These are phyloP conservation scores for Clarireedia homoeocarpa DNA, from an alignment of 2,329 filamentous ascomycete species.

Conservation along the genomic window DNA sequence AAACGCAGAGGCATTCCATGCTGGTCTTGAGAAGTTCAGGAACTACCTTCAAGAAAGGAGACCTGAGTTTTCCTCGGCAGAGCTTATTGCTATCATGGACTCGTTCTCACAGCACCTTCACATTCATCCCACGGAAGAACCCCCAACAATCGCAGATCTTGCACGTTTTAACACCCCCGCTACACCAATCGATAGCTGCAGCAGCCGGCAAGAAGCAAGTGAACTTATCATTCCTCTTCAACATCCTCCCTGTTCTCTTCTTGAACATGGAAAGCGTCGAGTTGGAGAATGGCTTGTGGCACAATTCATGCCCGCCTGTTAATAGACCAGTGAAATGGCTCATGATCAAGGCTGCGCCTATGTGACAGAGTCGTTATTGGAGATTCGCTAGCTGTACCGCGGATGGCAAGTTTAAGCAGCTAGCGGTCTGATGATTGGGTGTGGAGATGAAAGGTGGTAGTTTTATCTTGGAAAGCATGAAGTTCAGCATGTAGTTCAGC, in stretches of 20 bases:
- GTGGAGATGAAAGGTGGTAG: too few species aligned
- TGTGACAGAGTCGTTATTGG: slow-evolving; percentile 12
- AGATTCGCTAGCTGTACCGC: slow-evolving; percentile 16
- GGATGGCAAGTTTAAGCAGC: slow-evolving; percentile 5
- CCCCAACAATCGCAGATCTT: slow-evolving; percentile 10
- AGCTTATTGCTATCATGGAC: slow-evolving; percentile 18
- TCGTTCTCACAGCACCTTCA: slow-evolving; percentile 14
- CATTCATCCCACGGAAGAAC: slow-evolving; percentile 15
- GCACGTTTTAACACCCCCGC: slow-evolving; percentile 11
- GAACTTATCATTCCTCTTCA: slow-evolving; percentile 11
- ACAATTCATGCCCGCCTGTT: slow-evolving; percentile 9
- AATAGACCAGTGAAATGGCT: slow-evolving; percentile 8
- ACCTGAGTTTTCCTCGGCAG: not conserved
- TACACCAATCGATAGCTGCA: slow-evolving; percentile 12
- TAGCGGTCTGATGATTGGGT: not conserved
- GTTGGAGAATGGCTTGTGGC: slow-evolving; percentile 17
- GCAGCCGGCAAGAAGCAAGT: slow-evolving; percentile 15
- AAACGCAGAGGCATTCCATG: slow-evolving; percentile 13
- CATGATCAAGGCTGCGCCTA: slow-evolving; percentile 8
- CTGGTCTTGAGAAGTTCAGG: slow-evolving; percentile 12
- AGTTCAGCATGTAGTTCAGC: too few species aligned
- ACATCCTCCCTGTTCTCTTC: slow-evolving; percentile 13
- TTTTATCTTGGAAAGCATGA: too few species aligned
- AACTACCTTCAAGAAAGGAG: slow-evolving; percentile 12
- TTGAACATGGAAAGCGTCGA: slow-evolving; percentile 17